Base-by-base conservation (phyloP, 768 basidiomycete genomes). In the Collybiopsis confluens region DNA sequence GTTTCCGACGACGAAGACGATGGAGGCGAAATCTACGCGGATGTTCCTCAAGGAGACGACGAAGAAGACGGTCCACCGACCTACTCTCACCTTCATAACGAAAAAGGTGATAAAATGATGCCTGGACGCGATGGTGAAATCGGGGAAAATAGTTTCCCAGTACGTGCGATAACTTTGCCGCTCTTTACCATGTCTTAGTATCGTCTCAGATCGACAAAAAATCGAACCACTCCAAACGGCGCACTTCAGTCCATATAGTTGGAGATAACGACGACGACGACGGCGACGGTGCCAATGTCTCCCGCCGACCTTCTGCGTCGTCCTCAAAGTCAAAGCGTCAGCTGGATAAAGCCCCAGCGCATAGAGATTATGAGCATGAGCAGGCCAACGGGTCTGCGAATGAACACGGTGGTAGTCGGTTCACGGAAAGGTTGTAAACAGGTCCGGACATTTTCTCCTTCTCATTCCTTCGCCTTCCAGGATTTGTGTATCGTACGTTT, bases 281-380 rank as follows among this genome's bases (percentile, higher is more conserved):
- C 1, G 70, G 68, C 16, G 66, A 64, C 1, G 70, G 68, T 16
- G 64, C 67, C 13, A 68, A 62, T 28, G 58, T 75, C 42, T 64
- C 72, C 18, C 72, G 78, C 38, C 69, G 74, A 45, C 71, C 76
- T 21, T 85, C 80, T 62, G 47, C 47, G 3, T 48, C 47, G 21
- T 48, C 47, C 13, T 48, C 47, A 35, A 48, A 35, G 15, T 46
- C 45, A 1, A 73, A 77, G 60, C 80, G 88, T 43, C 83, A 81
- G 62, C 77, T 81, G 68, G 89, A 88, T 65, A 88, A 89, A 69
- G 85, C 87, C 9, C 85, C 87, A 54, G 57, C 28, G n/a, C 24
- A 45, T 33, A 52, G 38, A 7, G 54, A 20, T 16, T 45, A 61
- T 3, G 58, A 42, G n/a, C 5, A 5, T 42, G n/a, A 42, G 21